Evolutionary conservation across 352 stramenopile genomes (phyloP), one percentile per base, ranked within the genome.

Genomic region (Peronospora farinosa): DNA sequence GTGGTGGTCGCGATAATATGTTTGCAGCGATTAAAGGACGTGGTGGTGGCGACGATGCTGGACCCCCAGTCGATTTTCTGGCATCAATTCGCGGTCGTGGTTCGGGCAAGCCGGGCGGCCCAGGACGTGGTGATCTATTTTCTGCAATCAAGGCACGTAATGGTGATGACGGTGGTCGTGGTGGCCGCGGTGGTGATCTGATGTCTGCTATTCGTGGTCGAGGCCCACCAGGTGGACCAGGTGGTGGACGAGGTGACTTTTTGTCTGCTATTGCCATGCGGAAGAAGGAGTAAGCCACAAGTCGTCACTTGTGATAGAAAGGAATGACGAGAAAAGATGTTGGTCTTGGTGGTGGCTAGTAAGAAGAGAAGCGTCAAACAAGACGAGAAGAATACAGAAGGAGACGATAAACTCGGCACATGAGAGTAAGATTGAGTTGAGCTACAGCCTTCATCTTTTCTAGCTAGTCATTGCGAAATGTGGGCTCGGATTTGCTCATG

Each of bases 391-490:
- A 57, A 61, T 57, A 13, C 25, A 52, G 55, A 57, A 53, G 47
- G 47, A 42, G 36, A 32, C 3, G 8, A 32, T 32, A 12, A 32
- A 32, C 28, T 32, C 28, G 28, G 28, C 28, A 12, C 28, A 32
- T 32, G 28, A 4, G 28, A 32, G 28, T 32, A 12, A 32, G 28
- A 32, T 32, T 32, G 28, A 11, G 28, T 32, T 32, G 28, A 32
- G 28, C 28, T 32, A 12, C 28, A 9, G 28, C 10, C 28, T 32
- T 32, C 28, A 37, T 7, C 31, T 8, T 37, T 37, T 37, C 10
- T 37, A n/a, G 5, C 61, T 75, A 88, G 45, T 88, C 78, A 39
- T 84, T 49, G n/a, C 80, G 77, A 51, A 86, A 89, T 21, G 47
- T 77, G 5, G 78, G 65, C 50, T 66, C 69, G 15, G 68, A 61